phyloP scores from a whole-genome alignment of 768 basidiomycete species.

The Kondoa malvinella region DNA sequence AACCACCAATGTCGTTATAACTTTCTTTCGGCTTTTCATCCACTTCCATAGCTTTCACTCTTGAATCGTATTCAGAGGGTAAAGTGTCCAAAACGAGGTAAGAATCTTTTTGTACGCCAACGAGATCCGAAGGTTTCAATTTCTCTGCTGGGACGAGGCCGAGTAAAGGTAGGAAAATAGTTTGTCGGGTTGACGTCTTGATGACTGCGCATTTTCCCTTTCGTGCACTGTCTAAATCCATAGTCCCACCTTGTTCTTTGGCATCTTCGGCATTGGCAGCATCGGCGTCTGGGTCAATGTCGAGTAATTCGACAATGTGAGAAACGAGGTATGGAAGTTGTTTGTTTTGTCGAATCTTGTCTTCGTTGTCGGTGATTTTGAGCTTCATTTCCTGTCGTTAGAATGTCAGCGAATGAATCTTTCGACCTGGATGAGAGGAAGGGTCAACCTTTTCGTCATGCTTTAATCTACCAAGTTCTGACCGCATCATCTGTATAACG shows the following conservation, averaged over 20 bases:
- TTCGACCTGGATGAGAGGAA: background rate
- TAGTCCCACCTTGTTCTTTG: conserved; percentile 88
- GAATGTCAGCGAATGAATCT: background rate
- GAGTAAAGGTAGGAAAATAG: conserved; percentile 93
- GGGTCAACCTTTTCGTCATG: conserved; percentile 55
- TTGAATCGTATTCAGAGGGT: conserved; percentile 90
- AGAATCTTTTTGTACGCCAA: conserved; percentile 98
- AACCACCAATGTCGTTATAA: conserved; percentile 89
- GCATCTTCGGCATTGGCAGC: conserved; percentile 28
- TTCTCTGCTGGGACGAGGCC: conserved; percentile 87
- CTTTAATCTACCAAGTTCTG: conserved; percentile 73
- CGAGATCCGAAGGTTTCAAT: conserved; percentile 78
- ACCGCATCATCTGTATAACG: conserved; percentile 71
- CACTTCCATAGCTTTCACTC: conserved; percentile 99
- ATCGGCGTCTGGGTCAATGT: conserved; percentile 64
- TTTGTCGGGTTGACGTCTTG: conserved; percentile 93
- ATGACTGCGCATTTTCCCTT: conserved; percentile 97
- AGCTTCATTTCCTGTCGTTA: conserved; percentile 67
- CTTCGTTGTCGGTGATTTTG: conserved; percentile 92
- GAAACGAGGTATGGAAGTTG: conserved; percentile 93
- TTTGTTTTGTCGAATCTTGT: conserved; percentile 99
- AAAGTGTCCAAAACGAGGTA: conserved; percentile 90
- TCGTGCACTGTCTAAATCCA: conserved; percentile 86
- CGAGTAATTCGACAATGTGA: conserved; percentile 91
- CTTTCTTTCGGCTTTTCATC: conserved; percentile 94